Percentiles rank a stretch among this genome's conserved stretches.
These are phyloP conservation scores for Sphaerostilbella broomeana DNA, from an alignment of 2,329 filamentous ascomycete species.

Conservation along the genomic window DNA sequence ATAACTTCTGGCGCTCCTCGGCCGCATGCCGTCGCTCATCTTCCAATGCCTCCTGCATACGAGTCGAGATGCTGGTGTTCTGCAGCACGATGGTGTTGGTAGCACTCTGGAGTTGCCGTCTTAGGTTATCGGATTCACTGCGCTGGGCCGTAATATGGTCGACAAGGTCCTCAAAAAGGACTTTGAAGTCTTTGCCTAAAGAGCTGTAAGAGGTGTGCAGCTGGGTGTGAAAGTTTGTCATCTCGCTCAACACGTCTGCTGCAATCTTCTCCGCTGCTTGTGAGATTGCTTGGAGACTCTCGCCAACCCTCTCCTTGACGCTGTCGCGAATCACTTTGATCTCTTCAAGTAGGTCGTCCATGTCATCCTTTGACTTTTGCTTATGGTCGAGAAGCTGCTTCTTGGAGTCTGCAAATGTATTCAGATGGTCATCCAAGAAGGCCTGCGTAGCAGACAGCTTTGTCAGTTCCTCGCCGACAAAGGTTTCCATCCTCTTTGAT, in stretches of 20 bases:
- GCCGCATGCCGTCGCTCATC: slow-evolving; percentile 70
- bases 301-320: slow-evolving; percentile 78
- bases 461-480: slow-evolving; percentile 67
- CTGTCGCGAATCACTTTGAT: slow-evolving; percentile 85
- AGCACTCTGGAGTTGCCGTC: slow-evolving; percentile 64
- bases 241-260: slow-evolving; percentile 78
- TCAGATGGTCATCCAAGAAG: slow-evolving; percentile 63
- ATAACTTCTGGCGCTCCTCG: slow-evolving; percentile 64
- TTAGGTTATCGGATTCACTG: slow-evolving; percentile 65
- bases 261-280: slow-evolving; percentile 82
- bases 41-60: slow-evolving; percentile 62
- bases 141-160: slow-evolving; percentile 70
- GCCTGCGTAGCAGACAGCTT: slow-evolving; percentile 64
- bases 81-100: slow-evolving; percentile 62
- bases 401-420: slow-evolving; percentile 61
- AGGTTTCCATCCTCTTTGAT: slow-evolving; percentile 65
- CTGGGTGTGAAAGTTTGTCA: slow-evolving; percentile 76
- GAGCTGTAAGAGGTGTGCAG: slow-evolving; percentile 78
- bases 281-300: slow-evolving; percentile 77
- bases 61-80: slow-evolving; percentile 58
- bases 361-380: slow-evolving; percentile 66
- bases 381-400: slow-evolving; percentile 62
- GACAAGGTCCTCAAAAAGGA: slow-evolving; percentile 73
- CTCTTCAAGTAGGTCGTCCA: slow-evolving; percentile 87
- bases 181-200: slow-evolving; percentile 80